Conservation (phyloP, 2,329 filamentous ascomycete genomes). For the Hypoxylon sp. region DNA sequence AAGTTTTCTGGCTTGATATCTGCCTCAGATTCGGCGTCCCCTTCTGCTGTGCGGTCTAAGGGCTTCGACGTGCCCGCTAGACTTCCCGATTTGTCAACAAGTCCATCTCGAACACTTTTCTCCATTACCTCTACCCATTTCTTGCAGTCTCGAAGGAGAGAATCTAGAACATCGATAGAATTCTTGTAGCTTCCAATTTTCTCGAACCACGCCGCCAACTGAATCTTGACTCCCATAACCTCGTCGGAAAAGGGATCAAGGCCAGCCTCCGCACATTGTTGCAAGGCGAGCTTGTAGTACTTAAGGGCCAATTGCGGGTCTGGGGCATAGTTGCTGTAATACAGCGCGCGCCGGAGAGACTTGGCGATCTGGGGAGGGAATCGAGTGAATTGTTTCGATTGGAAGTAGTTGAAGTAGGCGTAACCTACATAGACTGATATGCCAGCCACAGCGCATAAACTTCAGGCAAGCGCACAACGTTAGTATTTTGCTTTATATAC, state of each 20-base stretch:
- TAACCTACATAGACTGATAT: slow-evolving; percentile 55
- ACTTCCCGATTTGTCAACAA: slow-evolving; percentile 56
- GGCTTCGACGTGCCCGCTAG: slow-evolving; percentile 40
- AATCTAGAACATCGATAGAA: slow-evolving; percentile 81
- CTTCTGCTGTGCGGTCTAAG: slow-evolving; percentile 26
- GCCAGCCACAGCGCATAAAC: slow-evolving; percentile 51
- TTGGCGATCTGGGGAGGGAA: slow-evolving; percentile 79
- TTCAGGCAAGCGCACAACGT: slow-evolving; percentile 43
- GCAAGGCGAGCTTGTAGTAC: slow-evolving; percentile 84
- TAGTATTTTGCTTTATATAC: slow-evolving; percentile 32
- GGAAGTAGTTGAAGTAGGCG: slow-evolving; percentile 67
- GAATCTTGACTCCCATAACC: slow-evolving; percentile 87
- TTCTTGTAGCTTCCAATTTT: slow-evolving; percentile 76
- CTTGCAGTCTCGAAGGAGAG: slow-evolving; percentile 76
- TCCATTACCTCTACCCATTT: slow-evolving; percentile 70
- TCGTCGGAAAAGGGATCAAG: slow-evolving; percentile 94
- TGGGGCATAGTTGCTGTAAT: slow-evolving; percentile 82
- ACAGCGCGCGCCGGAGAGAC: slow-evolving; percentile 84
- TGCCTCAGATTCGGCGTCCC: slow-evolving; percentile 32
- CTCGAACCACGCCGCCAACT: slow-evolving; percentile 83
- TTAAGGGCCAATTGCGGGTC: slow-evolving; percentile 83
- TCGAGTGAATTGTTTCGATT: slow-evolving; percentile 65
- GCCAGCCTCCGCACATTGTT: slow-evolving; percentile 76
- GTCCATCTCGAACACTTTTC: slow-evolving; percentile 60
- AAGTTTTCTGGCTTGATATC: slow-evolving; percentile 58